Conservation (phyloP, 108 stramenopile genomes). For the Schizochytrium sp. region DNA sequence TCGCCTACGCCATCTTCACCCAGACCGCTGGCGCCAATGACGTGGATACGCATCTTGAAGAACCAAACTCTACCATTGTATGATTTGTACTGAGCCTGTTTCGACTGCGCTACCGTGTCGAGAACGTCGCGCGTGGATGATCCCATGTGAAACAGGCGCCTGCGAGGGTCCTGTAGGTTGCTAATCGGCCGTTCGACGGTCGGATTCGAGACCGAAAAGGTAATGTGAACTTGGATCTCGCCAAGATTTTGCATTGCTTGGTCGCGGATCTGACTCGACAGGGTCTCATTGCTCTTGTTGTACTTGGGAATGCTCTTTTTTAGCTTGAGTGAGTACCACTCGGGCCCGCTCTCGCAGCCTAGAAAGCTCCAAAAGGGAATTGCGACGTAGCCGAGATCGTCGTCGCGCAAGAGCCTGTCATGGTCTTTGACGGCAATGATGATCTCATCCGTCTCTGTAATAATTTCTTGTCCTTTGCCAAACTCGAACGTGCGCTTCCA, state of each 20-base stretch:
- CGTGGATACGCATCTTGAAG: neutral
- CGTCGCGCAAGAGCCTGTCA: neutral
- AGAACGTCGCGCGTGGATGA: neutral
- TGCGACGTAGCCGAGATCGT: neutral
- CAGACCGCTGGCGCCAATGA: neutral
- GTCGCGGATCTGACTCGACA: neutral
- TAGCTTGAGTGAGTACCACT: neutral
- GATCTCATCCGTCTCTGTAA: neutral
- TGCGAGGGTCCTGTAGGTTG: neutral
- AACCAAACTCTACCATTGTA: conserved; percentile 2
- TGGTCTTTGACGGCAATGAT: neutral
- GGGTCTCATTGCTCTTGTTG: neutral
- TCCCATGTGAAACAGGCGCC: neutral
- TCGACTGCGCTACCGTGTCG: neutral
- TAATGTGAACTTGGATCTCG: neutral
- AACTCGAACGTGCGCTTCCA: neutral
- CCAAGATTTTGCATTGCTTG: neutral
- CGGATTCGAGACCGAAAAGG: neutral
- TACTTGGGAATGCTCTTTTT: neutral
- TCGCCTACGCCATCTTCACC: neutral
- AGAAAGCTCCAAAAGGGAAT: neutral
- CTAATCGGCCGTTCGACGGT: neutral
- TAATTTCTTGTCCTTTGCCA: neutral
- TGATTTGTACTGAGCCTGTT: neutral
- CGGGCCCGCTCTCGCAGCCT: neutral